phyloP scores from a whole-genome alignment of 768 basidiomycete species.

The Amanita brunnescens region DNA sequence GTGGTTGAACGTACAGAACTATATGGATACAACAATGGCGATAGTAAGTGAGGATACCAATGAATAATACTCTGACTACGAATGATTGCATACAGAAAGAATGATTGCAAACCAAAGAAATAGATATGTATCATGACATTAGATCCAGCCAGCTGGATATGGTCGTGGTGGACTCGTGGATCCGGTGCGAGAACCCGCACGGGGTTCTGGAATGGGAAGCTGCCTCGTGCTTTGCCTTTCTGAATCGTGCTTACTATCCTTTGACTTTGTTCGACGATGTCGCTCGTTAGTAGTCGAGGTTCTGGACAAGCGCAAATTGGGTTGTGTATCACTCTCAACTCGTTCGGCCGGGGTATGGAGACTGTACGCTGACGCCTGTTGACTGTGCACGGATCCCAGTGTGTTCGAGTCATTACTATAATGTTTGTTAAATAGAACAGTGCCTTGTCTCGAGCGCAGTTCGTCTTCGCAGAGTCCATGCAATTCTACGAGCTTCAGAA shows the following conservation, averaged over 20 bases:
- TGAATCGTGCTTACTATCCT: constrained; percentile 11
- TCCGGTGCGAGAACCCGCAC: constrained; percentile 24
- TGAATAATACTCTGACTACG: background rate
- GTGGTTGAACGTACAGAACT: constrained; percentile 1
- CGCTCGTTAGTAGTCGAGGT: constrained; percentile 10
- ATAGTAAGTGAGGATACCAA: constrained; percentile 1
- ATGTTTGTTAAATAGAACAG: constrained; percentile 32
- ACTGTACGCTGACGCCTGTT: constrained; percentile 49
- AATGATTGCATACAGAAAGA: background rate
- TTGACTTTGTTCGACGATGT: constrained; percentile 11
- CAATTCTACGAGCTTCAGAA: constrained; percentile 61
- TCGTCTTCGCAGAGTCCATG: constrained; percentile 61
- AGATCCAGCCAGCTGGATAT: constrained; percentile 44
- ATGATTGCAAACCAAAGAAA: constrained; percentile 1
- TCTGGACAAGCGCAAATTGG: constrained; percentile 7
- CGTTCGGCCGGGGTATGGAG: constrained; percentile 53
- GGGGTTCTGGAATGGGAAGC: constrained; percentile 39
- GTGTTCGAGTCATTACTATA: constrained; percentile 23
- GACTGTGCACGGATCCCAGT: constrained; percentile 33
- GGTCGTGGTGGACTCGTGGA: constrained; percentile 21
- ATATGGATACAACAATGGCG: background rate
- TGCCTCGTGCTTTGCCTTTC: constrained; percentile 17
- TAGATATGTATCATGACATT: no score
- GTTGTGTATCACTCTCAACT: constrained; percentile 28
- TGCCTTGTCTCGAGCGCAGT: constrained; percentile 42